Percentiles rank a stretch among this genome's conserved stretches.
phyloP scores from a whole-genome alignment of 306 rosid genomes.

The Aeschynomene evenia region DNA sequence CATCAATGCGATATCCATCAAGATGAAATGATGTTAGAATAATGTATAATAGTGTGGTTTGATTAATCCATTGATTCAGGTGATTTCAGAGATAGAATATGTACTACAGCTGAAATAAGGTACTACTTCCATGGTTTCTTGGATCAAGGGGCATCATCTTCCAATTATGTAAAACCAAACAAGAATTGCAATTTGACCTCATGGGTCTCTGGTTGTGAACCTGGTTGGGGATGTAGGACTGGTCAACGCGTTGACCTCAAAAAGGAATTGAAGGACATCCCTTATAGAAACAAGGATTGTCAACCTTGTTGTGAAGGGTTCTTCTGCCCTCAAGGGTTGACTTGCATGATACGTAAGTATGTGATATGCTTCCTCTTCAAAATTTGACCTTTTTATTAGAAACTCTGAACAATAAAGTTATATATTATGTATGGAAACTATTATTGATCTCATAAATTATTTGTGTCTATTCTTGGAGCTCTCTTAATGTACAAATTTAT shows the following conservation, averaged over 20 bases:
- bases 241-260: conserved; percentile 45
- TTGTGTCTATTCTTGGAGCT: not conserved
- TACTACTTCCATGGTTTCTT: conserved; percentile 51
- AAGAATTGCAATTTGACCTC: conserved; percentile 68
- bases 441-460: too few species aligned
- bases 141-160: conserved; percentile 16
- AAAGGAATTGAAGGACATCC: conserved; percentile 32
- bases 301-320: conserved; percentile 84
- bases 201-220: conserved; percentile 76
- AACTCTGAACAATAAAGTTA: too few species aligned
- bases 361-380: conserved; percentile 26
- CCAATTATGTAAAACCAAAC: conserved; percentile 60
- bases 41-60: conserved; percentile 25
- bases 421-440: too few species aligned
- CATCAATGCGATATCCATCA: too few species aligned
- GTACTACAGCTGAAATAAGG: conserved; percentile 62
- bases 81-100: conserved; percentile 53
- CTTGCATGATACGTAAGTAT: conserved; percentile 88
- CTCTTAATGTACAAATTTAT: not conserved
- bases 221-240: conserved; percentile 81
- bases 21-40: too few species aligned
- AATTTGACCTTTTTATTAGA: not conserved
- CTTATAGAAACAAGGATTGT: conserved; percentile 50
- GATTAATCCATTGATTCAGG: conserved; percentile 41
- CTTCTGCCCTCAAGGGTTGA: conserved; percentile 77